Conservation (phyloP, 805 yeast species). For the Teunomyces kruisii region DNA sequence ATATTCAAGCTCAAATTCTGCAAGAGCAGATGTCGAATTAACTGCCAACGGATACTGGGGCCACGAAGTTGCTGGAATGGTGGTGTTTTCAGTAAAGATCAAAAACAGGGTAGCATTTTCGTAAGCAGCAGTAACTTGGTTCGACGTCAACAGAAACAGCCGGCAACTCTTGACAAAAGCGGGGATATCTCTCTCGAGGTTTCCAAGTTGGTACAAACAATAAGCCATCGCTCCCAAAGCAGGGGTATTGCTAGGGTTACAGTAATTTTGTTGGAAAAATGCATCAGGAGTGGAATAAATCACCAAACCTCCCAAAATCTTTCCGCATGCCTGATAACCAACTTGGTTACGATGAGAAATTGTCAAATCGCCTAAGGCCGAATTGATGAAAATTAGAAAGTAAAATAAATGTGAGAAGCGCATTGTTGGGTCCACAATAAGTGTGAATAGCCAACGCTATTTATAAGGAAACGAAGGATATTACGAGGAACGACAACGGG, state of each 20-base stretch:
- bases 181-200: slow-evolving; percentile 1
- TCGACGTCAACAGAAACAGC: slow-evolving; percentile 20
- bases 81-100: slow-evolving; percentile 17
- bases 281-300: background rate
- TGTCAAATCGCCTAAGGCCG: background rate
- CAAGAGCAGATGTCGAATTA: background rate
- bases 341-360: background rate
- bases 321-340: slow-evolving; percentile 1
- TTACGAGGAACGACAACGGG: too few relatives aligned
- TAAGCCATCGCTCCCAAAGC: slow-evolving; percentile 9
- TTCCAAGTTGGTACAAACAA: slow-evolving; percentile 4
- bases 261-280: background rate
- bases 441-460: background rate
- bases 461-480: too few relatives aligned
- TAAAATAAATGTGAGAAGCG: background rate
- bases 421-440: background rate
- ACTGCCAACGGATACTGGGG: background rate
- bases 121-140: slow-evolving; percentile 32
- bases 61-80: background rate
- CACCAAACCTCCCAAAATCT: background rate
- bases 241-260: slow-evolving; percentile 2
- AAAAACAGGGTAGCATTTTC: slow-evolving; percentile 40
- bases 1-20: slow-evolving; percentile 5
- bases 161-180: slow-evolving; percentile 1
- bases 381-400: background rate